Evolutionary conservation across 225 moss, liverwort and hornwort species (phyloP).

Genomic region (Sphagnum contortum): DNA sequence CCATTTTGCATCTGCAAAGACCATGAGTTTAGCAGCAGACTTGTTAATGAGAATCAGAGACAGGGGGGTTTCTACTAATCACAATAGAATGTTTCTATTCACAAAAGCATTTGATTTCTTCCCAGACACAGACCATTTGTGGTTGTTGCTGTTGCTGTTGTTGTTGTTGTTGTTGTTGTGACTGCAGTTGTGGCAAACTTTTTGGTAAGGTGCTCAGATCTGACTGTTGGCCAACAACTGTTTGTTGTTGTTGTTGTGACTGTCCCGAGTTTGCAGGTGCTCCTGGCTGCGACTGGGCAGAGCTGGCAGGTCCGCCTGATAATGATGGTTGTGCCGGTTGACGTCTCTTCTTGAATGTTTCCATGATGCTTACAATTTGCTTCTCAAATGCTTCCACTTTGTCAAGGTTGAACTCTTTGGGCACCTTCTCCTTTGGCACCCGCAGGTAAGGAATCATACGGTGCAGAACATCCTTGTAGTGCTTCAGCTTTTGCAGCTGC

Average conservation of each 20-base stretch:
- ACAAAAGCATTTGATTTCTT: no score
- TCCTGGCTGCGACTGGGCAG: constrained; percentile 1
- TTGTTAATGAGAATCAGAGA: no score
- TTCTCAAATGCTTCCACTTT: constrained; percentile 94
- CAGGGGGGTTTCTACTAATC: no score
- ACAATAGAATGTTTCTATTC: no score
- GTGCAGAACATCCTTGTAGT: constrained; percentile 89
- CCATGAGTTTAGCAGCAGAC: no score
- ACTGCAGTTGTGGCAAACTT: constrained; percentile 7
- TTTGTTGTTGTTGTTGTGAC: constrained; percentile 6
- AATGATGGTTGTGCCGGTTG: constrained; percentile 17
- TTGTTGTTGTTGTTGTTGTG: neutral
- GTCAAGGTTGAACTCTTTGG: constrained; percentile 68
- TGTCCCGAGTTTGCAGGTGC: constrained; percentile 1
- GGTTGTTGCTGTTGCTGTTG: neutral
- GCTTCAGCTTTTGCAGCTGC: constrained; percentile 88
- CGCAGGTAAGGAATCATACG: constrained; percentile 91
- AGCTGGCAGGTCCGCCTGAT: constrained; percentile 3
- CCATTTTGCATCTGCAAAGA: constrained; percentile 16
- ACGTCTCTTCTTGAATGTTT: constrained; percentile 77
- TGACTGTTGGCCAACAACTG: constrained; percentile 17
- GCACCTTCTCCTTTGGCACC: constrained; percentile 66
- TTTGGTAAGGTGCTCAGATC: constrained; percentile 15
- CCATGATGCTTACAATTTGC: constrained; percentile 89
- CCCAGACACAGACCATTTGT: no score